Evolutionary conservation across 106 monocot genomes (phyloP).

Genomic region (Allium sativum): DNA sequence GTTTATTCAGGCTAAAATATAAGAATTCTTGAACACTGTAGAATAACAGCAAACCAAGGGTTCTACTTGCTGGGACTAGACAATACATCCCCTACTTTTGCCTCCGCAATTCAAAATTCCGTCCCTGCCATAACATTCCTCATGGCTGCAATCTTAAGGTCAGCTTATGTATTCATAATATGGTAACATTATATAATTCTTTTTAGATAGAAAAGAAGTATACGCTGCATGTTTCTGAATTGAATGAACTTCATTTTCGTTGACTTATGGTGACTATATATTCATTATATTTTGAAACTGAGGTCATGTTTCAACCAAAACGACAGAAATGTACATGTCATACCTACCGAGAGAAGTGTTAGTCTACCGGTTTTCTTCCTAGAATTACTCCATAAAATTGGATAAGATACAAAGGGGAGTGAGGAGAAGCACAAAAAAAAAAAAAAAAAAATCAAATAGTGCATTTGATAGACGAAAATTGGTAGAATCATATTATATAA

Average conservation of each 20-base stretch:
- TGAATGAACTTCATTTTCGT: neutral
- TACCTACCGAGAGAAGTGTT: too few species aligned
- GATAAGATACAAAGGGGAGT: too few species aligned
- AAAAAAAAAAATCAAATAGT: too few species aligned
- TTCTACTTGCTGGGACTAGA: constrained; percentile 74
- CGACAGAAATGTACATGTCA: too few species aligned
- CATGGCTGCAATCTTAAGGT: constrained; percentile 72
- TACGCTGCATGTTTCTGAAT: too few species aligned
- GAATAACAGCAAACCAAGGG: constrained; percentile 71
- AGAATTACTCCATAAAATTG: too few species aligned
- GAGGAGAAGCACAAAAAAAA: too few species aligned
- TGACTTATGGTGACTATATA: neutral
- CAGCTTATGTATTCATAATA: neutral
- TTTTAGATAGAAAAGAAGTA: too few species aligned
- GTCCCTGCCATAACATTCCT: constrained; percentile 82
- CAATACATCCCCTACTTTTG: constrained; percentile 74
- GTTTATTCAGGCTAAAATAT: too few species aligned
- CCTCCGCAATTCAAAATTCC: constrained; percentile 77
- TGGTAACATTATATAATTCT: neutral
- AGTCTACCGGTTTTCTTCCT: too few species aligned
- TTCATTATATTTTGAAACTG: neutral
- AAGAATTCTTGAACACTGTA: neutral
- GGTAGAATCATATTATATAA: too few species aligned
- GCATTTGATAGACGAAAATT: too few species aligned
- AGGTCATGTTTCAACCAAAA: neutral